Base-by-base conservation (phyloP, 352 stramenopile species). In the Phytophthora rubi region DNA sequence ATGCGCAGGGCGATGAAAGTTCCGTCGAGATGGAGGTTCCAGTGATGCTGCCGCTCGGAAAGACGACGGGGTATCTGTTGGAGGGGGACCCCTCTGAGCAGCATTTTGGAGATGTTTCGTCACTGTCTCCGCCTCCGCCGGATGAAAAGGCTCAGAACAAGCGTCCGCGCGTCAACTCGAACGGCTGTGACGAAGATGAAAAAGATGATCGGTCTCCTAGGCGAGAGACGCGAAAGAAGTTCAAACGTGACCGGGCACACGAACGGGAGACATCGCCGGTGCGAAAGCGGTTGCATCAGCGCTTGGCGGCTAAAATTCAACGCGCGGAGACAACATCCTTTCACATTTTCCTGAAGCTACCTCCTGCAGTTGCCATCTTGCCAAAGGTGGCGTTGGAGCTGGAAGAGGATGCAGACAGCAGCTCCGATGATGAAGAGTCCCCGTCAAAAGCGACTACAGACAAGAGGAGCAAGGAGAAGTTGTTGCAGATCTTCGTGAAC, bases 11-110 rank as follows among this genome's bases (percentile, higher is more conserved):
- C 6, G 82, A 90, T 23, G 71, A 79, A 10, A 81, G 39, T 23
- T 71, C 73, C 1, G 79, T 94, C 30, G 83, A 92, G 23, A 94
- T 94, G 83, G 86, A 94, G 44, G 84, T 94, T 8, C 86, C 86
- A 0, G 77, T 90, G 8, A 70, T 90, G 57, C 57, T 94, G 16
- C 86, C 86, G 0, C 61, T 94, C 2, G 86, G 86, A 5, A 75
- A 88, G 53, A 83, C 82, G 54, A 84, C 81, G n/a, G 75, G 59
- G 21, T 91, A 88, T 65, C 53, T 94, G 21, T 47, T 94, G n/a
- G 82, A 89, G 53, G 82, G 81, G 13, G 71, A 77, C 9, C 48
- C 57, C 15, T 62, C 66, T 28, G 33, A 65, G 16, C 54, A 56
- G 45, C 33, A 48, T 18, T 71, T 33, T 56, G 57, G n/a, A 1